Conservation (phyloP, 177 flowering plant species). For the Tripterygium wilfordii region DNA sequence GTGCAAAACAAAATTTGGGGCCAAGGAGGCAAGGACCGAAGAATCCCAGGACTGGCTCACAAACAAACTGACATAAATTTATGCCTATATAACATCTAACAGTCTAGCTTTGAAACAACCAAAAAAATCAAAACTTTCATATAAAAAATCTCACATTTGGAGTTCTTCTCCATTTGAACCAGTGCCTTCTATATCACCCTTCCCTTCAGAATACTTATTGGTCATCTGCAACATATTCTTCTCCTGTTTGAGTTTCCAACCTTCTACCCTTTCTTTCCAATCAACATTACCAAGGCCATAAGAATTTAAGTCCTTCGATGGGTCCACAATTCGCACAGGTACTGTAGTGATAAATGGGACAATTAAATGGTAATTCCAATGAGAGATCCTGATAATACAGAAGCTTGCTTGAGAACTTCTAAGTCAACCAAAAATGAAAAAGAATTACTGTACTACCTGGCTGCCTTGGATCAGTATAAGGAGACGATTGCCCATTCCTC, state of each 20-base stretch:
- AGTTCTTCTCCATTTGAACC: slow-evolving; percentile 97
- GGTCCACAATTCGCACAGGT: slow-evolving; percentile 93
- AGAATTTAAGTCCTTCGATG: slow-evolving; percentile 84
- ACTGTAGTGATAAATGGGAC: slow-evolving; percentile 35
- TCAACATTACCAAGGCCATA: slow-evolving; percentile 97
- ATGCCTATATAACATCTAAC: background rate
- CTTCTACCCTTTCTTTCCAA: slow-evolving; percentile 97
- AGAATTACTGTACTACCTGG: slow-evolving; percentile 53
- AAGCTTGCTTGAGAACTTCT: background rate
- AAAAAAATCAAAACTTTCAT: background rate
- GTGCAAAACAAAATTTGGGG: background rate
- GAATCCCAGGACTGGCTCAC: too few relatives aligned
- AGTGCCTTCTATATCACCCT: slow-evolving; percentile 89
- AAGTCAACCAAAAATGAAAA: background rate
- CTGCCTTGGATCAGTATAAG: slow-evolving; percentile 80
- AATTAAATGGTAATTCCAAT: slow-evolving; percentile 3
- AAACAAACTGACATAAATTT: too few relatives aligned
- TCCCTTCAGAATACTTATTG: slow-evolving; percentile 69
- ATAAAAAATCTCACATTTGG: slow-evolving; percentile 54
- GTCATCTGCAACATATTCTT: slow-evolving; percentile 73
- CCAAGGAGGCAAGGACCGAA: too few relatives aligned
- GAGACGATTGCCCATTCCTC: slow-evolving; percentile 55
- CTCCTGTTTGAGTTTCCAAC: slow-evolving; percentile 96
- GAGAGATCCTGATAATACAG: background rate
- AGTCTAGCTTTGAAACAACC: background rate